phyloP scores from a whole-genome alignment of 2,329 filamentous ascomycete genomes.

The Ophiocordyceps sinensis region DNA sequence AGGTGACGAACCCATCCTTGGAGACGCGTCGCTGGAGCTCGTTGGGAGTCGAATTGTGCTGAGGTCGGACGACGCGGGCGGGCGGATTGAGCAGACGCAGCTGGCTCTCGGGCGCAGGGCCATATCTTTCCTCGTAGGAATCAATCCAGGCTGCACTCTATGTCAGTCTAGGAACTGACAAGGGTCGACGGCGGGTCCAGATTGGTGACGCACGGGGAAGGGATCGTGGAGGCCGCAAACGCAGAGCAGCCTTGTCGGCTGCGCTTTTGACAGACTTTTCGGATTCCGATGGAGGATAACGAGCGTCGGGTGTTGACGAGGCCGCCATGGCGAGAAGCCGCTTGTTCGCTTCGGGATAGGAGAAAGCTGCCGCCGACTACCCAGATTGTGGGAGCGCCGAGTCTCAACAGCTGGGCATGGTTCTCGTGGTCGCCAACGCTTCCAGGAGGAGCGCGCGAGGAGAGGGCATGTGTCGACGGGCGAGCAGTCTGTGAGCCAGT shows the following conservation, averaged over 20 bases:
- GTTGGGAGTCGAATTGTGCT: slow-evolving; percentile 26
- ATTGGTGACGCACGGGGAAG: slow-evolving; percentile 12
- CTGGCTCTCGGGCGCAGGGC: slow-evolving; percentile 22
- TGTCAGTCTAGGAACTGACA: slow-evolving; percentile 4
- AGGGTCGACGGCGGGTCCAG: background rate
- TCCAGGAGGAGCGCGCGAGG: background rate
- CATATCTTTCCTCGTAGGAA: slow-evolving; percentile 29
- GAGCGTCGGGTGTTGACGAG: slow-evolving; percentile 4
- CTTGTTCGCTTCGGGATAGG: background rate
- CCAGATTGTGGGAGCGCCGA: background rate
- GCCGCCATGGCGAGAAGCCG: slow-evolving; percentile 3
- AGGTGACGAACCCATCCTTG: slow-evolving; percentile 31
- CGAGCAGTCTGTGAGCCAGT: background rate
- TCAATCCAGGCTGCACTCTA: slow-evolving; percentile 31
- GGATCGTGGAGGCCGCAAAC: slow-evolving; percentile 13
- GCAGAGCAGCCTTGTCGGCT: slow-evolving; percentile 5
- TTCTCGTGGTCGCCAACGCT: background rate
- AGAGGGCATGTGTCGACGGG: background rate
- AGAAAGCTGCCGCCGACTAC: background rate
- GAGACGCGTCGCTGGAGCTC: slow-evolving; percentile 28
- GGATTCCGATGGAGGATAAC: slow-evolving; percentile 3
- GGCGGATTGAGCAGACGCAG: slow-evolving; percentile 24
- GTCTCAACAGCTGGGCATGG: background rate
- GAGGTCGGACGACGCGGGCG: slow-evolving; percentile 20
- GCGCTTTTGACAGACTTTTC: slow-evolving; percentile 4